A percentile compares a stretch with the other conserved stretches of the same genome.
These are phyloP conservation scores for Talaromyces proteolyticus DNA, from an alignment of 495 filamentous ascomycete genomes.

Conservation along the genomic window DNA sequence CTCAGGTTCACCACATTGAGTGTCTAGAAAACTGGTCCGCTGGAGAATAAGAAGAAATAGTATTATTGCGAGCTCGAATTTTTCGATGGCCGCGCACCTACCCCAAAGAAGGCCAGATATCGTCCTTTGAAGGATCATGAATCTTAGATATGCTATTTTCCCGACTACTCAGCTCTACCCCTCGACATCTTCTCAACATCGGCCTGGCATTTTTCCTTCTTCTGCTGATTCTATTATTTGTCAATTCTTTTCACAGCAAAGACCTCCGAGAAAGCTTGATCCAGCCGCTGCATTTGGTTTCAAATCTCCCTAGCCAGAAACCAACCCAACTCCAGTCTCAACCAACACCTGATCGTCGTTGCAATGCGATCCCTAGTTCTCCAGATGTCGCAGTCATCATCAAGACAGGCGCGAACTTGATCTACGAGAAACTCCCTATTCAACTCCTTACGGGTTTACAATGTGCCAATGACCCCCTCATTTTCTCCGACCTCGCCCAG, in stretches of 20 bases:
- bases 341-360: slow-evolving; percentile 3
- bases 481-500: slow-evolving; percentile 54
- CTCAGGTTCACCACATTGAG: no score
- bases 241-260: slow-evolving; percentile 3
- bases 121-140: no score
- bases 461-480: slow-evolving; percentile 45
- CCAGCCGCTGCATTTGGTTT: neutral
- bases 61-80: no score
- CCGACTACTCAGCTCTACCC: slow-evolving; percentile 1
- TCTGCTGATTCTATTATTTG: neutral
- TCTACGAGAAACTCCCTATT: slow-evolving; percentile 44
- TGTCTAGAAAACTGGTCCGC: no score
- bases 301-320: neutral
- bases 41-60: no score
- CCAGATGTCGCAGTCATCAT: slow-evolving; percentile 23
- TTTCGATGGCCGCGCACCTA: no score
- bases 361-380: neutral
- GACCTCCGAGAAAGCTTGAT: neutral
- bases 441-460: slow-evolving; percentile 48
- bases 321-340: neutral
- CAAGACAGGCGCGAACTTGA: slow-evolving; percentile 53
- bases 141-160: slow-evolving; percentile 2
- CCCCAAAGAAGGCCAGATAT: no score
- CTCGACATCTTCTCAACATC: slow-evolving; percentile 2
- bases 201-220: slow-evolving; percentile 2